Percentiles rank a stretch among this genome's conserved stretches.
phyloP scores from a whole-genome alignment of 2,329 filamentous ascomycete species.

The Metarhizium guizhouense region DNA sequence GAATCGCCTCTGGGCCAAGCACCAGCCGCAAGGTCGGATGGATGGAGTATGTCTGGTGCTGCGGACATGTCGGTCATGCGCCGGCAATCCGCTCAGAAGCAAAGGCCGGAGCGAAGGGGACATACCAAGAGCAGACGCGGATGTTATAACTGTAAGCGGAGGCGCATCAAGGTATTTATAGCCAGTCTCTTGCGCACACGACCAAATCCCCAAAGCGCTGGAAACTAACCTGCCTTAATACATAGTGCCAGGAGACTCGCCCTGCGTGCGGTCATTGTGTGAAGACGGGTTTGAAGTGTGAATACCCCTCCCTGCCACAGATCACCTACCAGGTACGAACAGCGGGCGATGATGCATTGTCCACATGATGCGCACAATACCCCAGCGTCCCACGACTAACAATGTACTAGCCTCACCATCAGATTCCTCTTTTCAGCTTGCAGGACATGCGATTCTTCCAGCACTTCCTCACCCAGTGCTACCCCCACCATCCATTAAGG shows the following conservation, averaged over 20 bases:
- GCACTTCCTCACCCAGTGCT: conserved; percentile 53
- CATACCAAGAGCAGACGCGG: conserved; percentile 58
- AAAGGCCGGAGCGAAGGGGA: conserved; percentile 45
- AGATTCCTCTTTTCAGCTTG: conserved; percentile 48
- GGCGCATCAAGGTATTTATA: conserved; percentile 49
- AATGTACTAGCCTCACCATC: conserved; percentile 39
- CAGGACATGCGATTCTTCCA: conserved; percentile 63
- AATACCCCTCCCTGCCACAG: conserved; percentile 46
- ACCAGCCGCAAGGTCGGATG: conserved; percentile 20
- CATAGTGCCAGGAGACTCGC: conserved; percentile 55
- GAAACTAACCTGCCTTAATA: neutral
- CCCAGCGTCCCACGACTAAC: neutral
- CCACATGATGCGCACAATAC: too few relatives aligned
- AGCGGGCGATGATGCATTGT: neutral
- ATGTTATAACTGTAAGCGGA: conserved; percentile 59
- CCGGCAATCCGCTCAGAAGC: conserved; percentile 19
- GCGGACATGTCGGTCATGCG: conserved; percentile 9
- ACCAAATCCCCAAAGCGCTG: neutral
- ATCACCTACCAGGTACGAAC: conserved; percentile 39
- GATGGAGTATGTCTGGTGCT: conserved; percentile 14
- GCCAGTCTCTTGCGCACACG: neutral
- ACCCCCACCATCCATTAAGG: conserved; percentile 55
- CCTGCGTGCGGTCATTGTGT: conserved; percentile 55
- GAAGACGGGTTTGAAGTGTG: conserved; percentile 53
- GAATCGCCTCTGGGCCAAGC: conserved; percentile 20